Percentiles rank a stretch among this genome's conserved stretches.
Conservation (phyloP, 768 basidiomycete genomes). For the Tylopilus intermedius region DNA sequence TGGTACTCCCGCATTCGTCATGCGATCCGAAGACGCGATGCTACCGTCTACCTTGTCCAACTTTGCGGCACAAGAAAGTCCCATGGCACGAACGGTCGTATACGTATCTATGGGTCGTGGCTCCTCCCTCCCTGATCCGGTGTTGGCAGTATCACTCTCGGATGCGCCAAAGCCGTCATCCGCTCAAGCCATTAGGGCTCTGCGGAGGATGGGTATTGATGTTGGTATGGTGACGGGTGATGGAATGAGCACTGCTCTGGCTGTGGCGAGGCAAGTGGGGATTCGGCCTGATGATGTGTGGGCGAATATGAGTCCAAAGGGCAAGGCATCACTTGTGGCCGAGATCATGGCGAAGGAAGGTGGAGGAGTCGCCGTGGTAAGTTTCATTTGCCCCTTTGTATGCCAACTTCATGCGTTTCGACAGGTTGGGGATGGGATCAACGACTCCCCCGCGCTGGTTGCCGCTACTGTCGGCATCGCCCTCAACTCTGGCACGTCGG, state of each 20-base stretch:
- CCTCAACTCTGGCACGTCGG: constrained; percentile 91
- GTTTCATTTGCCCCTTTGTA: constrained; percentile 19
- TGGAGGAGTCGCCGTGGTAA: constrained; percentile 88
- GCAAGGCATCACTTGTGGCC: constrained; percentile 81
- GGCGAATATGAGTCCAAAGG: constrained; percentile 92
- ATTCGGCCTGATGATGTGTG: constrained; percentile 79
- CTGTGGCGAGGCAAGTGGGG: constrained; percentile 87
- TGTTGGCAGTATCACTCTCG: constrained; percentile 79
- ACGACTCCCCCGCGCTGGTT: constrained; percentile 95
- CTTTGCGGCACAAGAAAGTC: constrained; percentile 70
- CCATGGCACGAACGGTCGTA: constrained; percentile 77
- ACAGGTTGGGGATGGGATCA: constrained; percentile 97
- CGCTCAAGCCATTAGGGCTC: constrained; percentile 70
- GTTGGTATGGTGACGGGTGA: constrained; percentile 96
- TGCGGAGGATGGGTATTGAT: constrained; percentile 86
- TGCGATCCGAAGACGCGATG: constrained; percentile 44
- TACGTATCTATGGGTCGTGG: constrained; percentile 64
- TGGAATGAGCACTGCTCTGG: constrained; percentile 75
- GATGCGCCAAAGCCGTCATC: constrained; percentile 87
- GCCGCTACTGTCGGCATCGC: constrained; percentile 96
- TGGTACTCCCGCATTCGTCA: constrained; percentile 72
- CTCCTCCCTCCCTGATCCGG: constrained; percentile 43
- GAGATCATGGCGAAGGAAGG: constrained; percentile 72
- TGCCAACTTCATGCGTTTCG: not conserved
- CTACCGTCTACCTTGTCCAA: constrained; percentile 55